Base-by-base conservation (phyloP, 805 yeast species). In the Starmerella ratchasimensis region DNA sequence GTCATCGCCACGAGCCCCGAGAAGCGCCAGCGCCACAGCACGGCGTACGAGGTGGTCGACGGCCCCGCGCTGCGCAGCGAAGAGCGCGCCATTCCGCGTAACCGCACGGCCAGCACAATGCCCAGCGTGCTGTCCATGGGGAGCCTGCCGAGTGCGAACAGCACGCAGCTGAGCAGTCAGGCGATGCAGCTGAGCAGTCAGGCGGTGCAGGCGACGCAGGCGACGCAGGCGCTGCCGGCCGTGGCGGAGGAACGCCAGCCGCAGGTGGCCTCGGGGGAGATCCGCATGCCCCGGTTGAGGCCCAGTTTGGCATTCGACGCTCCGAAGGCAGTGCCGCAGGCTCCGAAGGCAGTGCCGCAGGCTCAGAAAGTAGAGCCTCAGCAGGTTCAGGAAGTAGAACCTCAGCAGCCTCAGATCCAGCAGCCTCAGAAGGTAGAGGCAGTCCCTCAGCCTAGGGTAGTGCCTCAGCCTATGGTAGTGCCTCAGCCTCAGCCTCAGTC, bases 1-100 rank as follows among this genome's bases (percentile, higher is more conserved):
- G 43, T 46, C 8, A 37, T 46, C 17, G 48, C 50, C 3, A 43
- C 42, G 5, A 38, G 47, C 25, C 47, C 47, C n/a, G 21, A 16
- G 5, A 34, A 40, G 28, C 42, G 33, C 2, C 33, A 19, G 6
- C 25, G 26, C 13, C 33, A 23, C n/a, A 36, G 43, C 8, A 24
- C 15, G 5, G 47, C 40, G 5, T 44, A 41, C 14, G 47, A 44
- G 18, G 34, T 41, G 3, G 13, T 40, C 13, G 36, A 37, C 11
- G 43, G 36, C 10, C 22, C 18, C 18, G 24, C n/a, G 37, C 18
- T 17, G 15, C 8, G 7, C 7, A 17, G n/a, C 9, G 23, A 13
- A 9, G 34, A 33, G 24, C 20, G 20, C 8, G 24, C 41, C 9
- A 38, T 38, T 27, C 41, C 34, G 10, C 28, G 41, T 3, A 38